Evolutionary conservation across 768 basidiomycete species (phyloP).

Genomic region (Holtermanniella nyarrowii): DNA sequence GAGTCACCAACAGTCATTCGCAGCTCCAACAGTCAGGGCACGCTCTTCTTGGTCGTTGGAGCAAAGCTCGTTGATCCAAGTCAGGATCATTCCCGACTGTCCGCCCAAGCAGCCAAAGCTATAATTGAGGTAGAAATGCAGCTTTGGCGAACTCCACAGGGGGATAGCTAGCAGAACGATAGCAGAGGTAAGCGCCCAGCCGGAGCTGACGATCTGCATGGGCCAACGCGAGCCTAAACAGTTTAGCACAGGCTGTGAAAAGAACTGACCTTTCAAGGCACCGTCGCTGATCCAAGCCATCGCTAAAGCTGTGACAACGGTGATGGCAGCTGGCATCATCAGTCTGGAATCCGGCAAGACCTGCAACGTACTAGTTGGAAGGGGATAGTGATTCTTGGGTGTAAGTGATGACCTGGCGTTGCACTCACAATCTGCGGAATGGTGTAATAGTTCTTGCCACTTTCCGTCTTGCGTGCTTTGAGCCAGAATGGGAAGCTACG

Average conservation of each 20-base stretch:
- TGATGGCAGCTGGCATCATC: neutral
- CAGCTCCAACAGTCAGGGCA: constrained; percentile 20
- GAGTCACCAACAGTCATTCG: constrained; percentile 18
- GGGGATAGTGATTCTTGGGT: constrained; percentile 3
- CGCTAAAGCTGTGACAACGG: constrained; percentile 10
- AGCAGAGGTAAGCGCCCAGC: neutral
- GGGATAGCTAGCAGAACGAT: neutral
- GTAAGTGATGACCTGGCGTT: constrained; percentile 14
- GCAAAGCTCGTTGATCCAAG: constrained; percentile 28
- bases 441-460: neutral
- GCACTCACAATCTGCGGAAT: constrained; percentile 5
- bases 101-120: neutral
- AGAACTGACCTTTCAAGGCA: constrained; percentile 10
- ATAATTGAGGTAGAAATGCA: constrained; percentile 1
- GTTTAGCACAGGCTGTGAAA: neutral
- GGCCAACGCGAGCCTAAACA: neutral
- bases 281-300: constrained; percentile 29
- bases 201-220: neutral
- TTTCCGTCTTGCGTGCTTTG: constrained; percentile 10
- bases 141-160: neutral
- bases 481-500: constrained; percentile 22
- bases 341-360: constrained; percentile 1
- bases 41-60: constrained; percentile 22
- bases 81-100: constrained; percentile 13
- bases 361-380: constrained; percentile 14